Evolutionary conservation across 2,329 filamentous ascomycete genomes (phyloP).

Genomic region (Paraconiothyrium sp.): DNA sequence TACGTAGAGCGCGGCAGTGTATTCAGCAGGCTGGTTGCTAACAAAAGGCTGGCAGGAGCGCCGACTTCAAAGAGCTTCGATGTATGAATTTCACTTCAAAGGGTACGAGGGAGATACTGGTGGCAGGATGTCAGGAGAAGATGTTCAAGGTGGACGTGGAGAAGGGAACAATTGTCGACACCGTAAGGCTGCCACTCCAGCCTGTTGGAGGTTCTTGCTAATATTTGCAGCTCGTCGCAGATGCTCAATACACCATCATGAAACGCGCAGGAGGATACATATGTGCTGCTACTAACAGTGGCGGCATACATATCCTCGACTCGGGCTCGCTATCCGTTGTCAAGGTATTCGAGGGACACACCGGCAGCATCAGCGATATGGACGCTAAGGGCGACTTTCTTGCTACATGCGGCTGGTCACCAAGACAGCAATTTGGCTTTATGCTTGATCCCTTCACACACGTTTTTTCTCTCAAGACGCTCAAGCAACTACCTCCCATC

Average conservation of each 20-base stretch:
- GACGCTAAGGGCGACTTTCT: slow-evolving; percentile 95
- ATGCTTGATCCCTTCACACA: slow-evolving; percentile 94
- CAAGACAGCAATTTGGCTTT: slow-evolving; percentile 79
- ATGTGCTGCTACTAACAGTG: slow-evolving; percentile 86
- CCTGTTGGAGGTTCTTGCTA: slow-evolving; percentile 42
- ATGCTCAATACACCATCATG: slow-evolving; percentile 88
- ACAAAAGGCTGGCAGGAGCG: slow-evolving; percentile 59
- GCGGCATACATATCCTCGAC: slow-evolving; percentile 87
- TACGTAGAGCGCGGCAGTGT: slow-evolving; percentile 54
- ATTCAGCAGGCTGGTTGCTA: slow-evolving; percentile 24
- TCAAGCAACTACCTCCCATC: slow-evolving; percentile 87
- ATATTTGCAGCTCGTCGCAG: slow-evolving; percentile 68
- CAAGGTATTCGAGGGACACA: slow-evolving; percentile 91
- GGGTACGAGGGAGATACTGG: slow-evolving; percentile 81
- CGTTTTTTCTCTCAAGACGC: slow-evolving; percentile 92
- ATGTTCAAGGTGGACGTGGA: slow-evolving; percentile 82
- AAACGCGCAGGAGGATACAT: slow-evolving; percentile 85
- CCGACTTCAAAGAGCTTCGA: slow-evolving; percentile 83
- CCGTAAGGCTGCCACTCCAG: slow-evolving; percentile 33
- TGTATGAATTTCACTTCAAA: slow-evolving; percentile 97
- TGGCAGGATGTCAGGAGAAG: slow-evolving; percentile 83
- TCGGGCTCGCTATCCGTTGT: slow-evolving; percentile 78
- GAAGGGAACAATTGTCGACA: slow-evolving; percentile 57
- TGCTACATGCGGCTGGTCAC: slow-evolving; percentile 92
- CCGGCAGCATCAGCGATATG: slow-evolving; percentile 92